Conservation (phyloP, 176 grass and related monocot genomes). For the Triticum monococcum region DNA sequence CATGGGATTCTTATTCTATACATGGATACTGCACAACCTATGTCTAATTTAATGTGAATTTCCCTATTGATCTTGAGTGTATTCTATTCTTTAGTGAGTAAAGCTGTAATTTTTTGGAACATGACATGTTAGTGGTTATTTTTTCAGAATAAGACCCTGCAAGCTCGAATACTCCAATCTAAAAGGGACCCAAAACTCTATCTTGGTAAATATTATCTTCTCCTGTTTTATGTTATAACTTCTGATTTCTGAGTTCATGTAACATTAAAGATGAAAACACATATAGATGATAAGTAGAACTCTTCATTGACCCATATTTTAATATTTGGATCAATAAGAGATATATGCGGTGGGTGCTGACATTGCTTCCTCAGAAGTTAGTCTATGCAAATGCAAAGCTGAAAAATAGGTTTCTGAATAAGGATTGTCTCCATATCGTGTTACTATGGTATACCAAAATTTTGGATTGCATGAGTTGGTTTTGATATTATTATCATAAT, state of each 20-base stretch:
- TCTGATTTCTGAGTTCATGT: constrained; percentile 19
- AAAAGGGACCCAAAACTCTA: constrained; percentile 40
- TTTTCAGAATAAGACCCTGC: constrained; percentile 57
- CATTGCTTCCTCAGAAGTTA: background rate
- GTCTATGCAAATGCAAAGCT: background rate
- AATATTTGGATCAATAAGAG: background rate
- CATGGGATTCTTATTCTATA: too few species aligned
- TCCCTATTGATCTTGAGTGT: background rate
- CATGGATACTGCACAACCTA: background rate
- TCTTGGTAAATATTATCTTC: constrained; percentile 38
- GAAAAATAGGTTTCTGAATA: background rate
- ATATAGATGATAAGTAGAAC: background rate
- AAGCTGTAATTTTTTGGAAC: background rate
- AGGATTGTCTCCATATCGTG: background rate
- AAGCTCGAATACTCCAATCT: constrained; percentile 41
- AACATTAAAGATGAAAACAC: background rate
- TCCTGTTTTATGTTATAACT: constrained; percentile 15
- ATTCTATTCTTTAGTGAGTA: background rate
- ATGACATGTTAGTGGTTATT: background rate
- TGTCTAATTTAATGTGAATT: background rate
- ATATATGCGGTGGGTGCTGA: background rate
- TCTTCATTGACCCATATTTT: background rate
- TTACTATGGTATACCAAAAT: background rate
- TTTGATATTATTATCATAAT: background rate
- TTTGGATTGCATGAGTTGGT: background rate